These are phyloP conservation scores for Periglandula ipomoeae DNA, from an alignment of 2,329 filamentous ascomycete genomes.

Conservation along the genomic window DNA sequence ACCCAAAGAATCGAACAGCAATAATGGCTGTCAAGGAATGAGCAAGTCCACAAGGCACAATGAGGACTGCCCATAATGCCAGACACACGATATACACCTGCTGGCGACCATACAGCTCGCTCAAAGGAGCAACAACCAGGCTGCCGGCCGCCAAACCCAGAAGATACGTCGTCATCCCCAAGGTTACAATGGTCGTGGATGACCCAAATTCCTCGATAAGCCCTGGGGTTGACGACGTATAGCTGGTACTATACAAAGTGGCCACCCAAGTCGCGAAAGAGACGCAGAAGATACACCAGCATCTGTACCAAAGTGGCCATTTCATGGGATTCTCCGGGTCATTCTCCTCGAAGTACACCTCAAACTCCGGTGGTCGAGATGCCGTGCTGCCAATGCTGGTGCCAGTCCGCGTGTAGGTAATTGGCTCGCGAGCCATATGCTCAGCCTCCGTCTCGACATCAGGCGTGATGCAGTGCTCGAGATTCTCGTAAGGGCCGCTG, in stretches of 20 bases:
- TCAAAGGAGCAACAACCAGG: constrained; percentile 64
- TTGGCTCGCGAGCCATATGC: constrained; percentile 32
- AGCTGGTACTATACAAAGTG: constrained; percentile 71
- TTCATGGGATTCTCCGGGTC: constrained; percentile 59
- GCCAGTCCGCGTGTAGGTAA: constrained; percentile 32
- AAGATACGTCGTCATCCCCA: constrained; percentile 73
- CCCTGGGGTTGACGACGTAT: constrained; percentile 62
- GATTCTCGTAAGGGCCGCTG: constrained; percentile 22
- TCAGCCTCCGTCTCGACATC: constrained; percentile 30
- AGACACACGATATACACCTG: constrained; percentile 63
- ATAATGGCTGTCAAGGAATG: constrained; percentile 59
- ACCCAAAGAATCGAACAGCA: constrained; percentile 65
- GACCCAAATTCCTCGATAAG: constrained; percentile 59
- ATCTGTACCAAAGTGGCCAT: constrained; percentile 47
- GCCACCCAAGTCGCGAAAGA: constrained; percentile 38
- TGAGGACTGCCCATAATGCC: constrained; percentile 53
- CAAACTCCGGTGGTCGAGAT: constrained; percentile 49
- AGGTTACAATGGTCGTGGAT: constrained; percentile 51
- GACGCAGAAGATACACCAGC: constrained; percentile 34
- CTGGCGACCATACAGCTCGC: constrained; percentile 59
- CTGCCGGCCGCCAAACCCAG: constrained; percentile 64
- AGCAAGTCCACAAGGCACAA: constrained; percentile 63
- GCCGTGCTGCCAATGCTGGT: constrained; percentile 33
- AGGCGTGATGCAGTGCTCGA: constrained; percentile 29
- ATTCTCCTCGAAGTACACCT: constrained; percentile 60